phyloP scores from a whole-genome alignment of 768 basidiomycete genomes.

The Pholiota conissans region DNA sequence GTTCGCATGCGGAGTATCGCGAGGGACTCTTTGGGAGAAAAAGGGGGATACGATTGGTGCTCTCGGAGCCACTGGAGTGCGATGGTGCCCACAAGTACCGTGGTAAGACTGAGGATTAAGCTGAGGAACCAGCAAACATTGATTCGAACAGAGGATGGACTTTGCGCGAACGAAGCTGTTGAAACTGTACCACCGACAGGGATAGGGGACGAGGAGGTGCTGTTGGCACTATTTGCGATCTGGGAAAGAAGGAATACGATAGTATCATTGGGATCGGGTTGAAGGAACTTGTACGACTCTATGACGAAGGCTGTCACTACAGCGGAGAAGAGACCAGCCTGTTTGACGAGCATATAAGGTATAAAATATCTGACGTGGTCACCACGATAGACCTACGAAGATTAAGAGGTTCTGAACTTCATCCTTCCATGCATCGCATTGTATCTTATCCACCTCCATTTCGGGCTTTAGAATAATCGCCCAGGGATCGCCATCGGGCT shows the following conservation, averaged over 20 bases:
- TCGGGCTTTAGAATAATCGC: not conserved
- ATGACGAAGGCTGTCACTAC: conserved; percentile 5
- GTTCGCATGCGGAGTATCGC: conserved; percentile 3
- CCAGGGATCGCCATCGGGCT: conserved; percentile 9
- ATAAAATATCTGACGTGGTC: too few relatives aligned
- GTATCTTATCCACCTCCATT: conserved; percentile 5
- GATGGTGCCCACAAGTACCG: conserved; percentile 10
- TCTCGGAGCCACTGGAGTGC: conserved; percentile 12
- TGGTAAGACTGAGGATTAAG: conserved; percentile 8
- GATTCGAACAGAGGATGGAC: not conserved
- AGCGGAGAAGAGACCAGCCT: conserved; percentile 5
- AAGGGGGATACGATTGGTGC: not conserved
- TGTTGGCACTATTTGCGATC: not conserved
- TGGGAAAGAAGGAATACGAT: not conserved
- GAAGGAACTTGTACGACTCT: conserved; percentile 2
- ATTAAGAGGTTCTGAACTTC: conserved; percentile 21
- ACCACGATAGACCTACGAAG: conserved; percentile 11
- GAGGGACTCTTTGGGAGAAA: not conserved
- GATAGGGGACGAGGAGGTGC: not conserved
- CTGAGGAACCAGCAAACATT: conserved; percentile 11
- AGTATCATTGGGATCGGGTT: not conserved
- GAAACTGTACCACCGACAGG: not conserved
- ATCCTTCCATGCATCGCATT: conserved; percentile 16
- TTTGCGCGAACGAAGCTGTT: not conserved
- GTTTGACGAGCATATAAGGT: not conserved